A percentile compares a stretch with the other conserved stretches of the same genome.
These are phyloP conservation scores for Umbelopsis isabellina DNA, from an alignment of 192 early-diverging fungal species.

Conservation along the genomic window DNA sequence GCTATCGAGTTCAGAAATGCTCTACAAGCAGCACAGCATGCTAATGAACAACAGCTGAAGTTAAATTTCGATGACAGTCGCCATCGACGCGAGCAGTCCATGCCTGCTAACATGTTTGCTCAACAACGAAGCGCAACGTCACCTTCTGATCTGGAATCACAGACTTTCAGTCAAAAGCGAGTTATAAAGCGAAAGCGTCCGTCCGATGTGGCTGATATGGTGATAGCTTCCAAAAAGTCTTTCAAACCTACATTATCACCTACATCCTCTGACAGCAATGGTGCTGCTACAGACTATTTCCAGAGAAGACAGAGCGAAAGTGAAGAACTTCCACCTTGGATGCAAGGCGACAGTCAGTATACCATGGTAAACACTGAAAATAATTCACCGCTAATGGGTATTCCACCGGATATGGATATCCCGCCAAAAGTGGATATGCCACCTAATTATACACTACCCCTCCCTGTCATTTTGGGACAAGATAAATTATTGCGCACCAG, in stretches of 20 bases:
- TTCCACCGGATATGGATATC: no score
- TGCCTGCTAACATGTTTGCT: neutral
- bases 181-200: neutral
- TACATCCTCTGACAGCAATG: constrained; percentile 19
- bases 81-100: neutral
- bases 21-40: neutral
- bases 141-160: constrained; percentile 12
- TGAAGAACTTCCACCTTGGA: no score
- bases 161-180: neutral
- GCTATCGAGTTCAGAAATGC: constrained; percentile 53
- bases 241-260: constrained; percentile 12
- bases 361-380: no score
- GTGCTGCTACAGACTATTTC: constrained; percentile 36
- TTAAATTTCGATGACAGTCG: neutral
- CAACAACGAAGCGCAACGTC: neutral
- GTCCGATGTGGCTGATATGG: constrained; percentile 13
- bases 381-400: no score
- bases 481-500: neutral
- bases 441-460: neutral
- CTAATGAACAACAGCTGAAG: neutral
- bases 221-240: neutral
- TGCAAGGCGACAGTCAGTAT: no score
- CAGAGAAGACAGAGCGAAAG: no score
- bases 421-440: neutral
- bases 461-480: neutral